Evolutionary conservation across 2,329 filamentous ascomycete genomes (phyloP), one percentile per base, ranked within the genome.

Genomic region (Penicillium sp.): DNA sequence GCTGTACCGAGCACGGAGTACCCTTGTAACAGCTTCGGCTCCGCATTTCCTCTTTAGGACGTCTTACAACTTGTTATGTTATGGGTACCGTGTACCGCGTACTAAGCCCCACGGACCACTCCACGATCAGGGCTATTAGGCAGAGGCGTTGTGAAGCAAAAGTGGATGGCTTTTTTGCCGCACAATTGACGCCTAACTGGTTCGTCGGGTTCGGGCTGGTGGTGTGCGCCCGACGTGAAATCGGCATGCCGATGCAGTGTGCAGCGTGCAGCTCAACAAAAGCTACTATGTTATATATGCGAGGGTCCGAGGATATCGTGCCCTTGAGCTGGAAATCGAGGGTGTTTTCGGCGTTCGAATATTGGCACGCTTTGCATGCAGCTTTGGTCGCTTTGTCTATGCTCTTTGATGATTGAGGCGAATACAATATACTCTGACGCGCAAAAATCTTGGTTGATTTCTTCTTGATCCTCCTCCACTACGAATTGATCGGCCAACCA

Each of bases 171-270:
- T 12, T 23, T 12, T 23, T 29, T 57, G 19, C 21, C 41, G 27
- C 36, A 48, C 9, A 17, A 36, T 53, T 57, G 49, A 48, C 49
- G 49, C 55, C 55, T 53, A 49, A 57, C 55, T 53, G 33, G 49
- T n/a, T 48, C 23, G 4, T 25, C 41, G 49, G 27, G 49, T 48
- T 33, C 31, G 31, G 31, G 12, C 6, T 33, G 12, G 31, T 35
- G 13, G 39, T 56, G 27, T 47, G 49, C 42, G 55, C 55, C 55
- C 49, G 55, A 57, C 33, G 17, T 47, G n/a, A 15, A 48, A 47
- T 57, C 55, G 55, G 55, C 55, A 57, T 42, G 49, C 55, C 55
- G 55, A 57, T 53, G 29, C 21, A 51, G 33, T 23, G 2, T 47
- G 2, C 29, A 23, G 33, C 15, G 2, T 53, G 55, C 35, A 53